Base-by-base conservation (phyloP, 208 protist genomes). In the Leptomonas pyrrhocoris region DNA sequence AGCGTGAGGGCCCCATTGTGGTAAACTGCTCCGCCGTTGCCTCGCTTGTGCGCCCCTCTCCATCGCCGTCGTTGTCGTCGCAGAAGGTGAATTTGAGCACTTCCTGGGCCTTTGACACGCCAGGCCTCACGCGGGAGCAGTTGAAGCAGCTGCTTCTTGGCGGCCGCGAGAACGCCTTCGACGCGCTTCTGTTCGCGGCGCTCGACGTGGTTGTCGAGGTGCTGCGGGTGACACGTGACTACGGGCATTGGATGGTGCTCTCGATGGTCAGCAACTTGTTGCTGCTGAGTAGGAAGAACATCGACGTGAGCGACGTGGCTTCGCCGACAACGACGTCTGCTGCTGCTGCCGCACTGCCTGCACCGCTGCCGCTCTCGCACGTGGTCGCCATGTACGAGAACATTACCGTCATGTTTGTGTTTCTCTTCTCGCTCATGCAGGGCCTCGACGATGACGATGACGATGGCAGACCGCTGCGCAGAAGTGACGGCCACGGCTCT, bases 331-430 rank as follows among this genome's bases (percentile, higher is more conserved):
- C 54, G 3, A 40, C 30, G 43, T 1, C 45, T 23, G 30, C 30
- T 15, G 18, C 12, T 28, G 45, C 40, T 19, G 4, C 53, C 27
- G 1, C 66, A 11, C 42, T 58, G 13, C 34, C 21, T 13, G 27
- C 34, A 36, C 28, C 67, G 40, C 74, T 38, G 31, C 31, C 28
- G 54, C 73, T 74, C 19, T 68, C 63, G 34, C 55, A 56, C 15
- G 46, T 78, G 50, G 56, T 90, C 15, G 83, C 84, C n/a, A 89
- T 90, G 80, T 86, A 92, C 66, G 86, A 94, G 54, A 94, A 94
- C 79, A 79, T 90, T 4, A 46, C 86, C 15, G 71, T 80, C 15
- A 43, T 82, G 19, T 71, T 80, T 12, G 76, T 79, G 28, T 63
- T 81, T 19, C 56, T 83, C 19, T 55, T 77, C 31, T 58, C 72